Conservation (phyloP, 202 grass and related monocot genomes). For the Zizania palustris region DNA sequence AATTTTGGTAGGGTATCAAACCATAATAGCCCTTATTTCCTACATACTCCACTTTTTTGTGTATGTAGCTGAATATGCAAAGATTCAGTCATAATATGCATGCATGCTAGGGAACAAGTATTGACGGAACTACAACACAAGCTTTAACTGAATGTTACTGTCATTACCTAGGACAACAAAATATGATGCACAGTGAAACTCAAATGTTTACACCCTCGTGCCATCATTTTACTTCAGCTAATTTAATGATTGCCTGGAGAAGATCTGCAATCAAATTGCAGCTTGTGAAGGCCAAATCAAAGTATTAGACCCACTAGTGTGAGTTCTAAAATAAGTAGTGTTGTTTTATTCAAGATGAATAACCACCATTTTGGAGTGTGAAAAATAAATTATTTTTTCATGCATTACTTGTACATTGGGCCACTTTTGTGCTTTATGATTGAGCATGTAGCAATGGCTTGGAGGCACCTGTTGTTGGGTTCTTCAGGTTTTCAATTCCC, state of each 20-base stretch:
- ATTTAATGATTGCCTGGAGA: constrained; percentile 14
- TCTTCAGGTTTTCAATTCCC: constrained; percentile 6
- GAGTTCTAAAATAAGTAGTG: background rate
- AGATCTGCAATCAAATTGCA: constrained; percentile 5
- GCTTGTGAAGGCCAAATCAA: background rate
- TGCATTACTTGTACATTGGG: constrained; percentile 3
- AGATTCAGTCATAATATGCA: constrained; percentile 1
- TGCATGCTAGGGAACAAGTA: background rate
- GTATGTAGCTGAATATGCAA: constrained; percentile 2
- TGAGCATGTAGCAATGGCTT: constrained; percentile 17
- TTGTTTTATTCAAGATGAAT: constrained; percentile 4
- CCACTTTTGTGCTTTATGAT: background rate
- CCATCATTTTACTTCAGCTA: background rate
- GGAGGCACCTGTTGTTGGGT: constrained; percentile 6
- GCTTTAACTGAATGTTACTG: background rate
- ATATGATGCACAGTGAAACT: constrained; percentile 1
- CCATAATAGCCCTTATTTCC: too few relatives aligned
- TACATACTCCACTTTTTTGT: constrained; percentile 2
- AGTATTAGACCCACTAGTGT: background rate
- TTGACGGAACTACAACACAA: constrained; percentile 5
- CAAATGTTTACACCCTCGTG: constrained; percentile 13
- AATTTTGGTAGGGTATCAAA: too few relatives aligned
- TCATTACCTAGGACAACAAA: background rate
- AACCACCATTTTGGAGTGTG: background rate
- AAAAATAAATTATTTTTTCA: background rate